Base-by-base conservation (phyloP, 176 grass and related monocot genomes). In the Rhynchospora breviuscula region DNA sequence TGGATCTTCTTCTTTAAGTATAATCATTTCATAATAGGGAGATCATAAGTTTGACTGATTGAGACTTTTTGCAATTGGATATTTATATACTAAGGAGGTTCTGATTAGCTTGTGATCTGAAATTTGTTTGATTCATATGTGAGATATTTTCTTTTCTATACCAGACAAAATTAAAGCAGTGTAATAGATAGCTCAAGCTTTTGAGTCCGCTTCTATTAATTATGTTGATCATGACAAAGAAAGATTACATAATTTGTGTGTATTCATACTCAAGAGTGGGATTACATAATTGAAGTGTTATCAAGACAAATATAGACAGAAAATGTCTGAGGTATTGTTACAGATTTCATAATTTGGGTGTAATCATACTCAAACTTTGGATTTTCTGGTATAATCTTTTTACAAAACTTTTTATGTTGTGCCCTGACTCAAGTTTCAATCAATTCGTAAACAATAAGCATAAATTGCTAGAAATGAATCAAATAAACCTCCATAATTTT, bases 401-500 rank as follows among this genome's bases (percentile, higher is more conserved):
- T 26, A 76, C 18, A 56, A 33, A 77, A 22, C n/a, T 26, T 22
- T 75, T 7, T 29, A 1, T 31, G 17, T 53, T 56, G 22, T 77
- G 12, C 33, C 73, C 49, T 51, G 10, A 29, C 56, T 57, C 14
- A 29, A 56, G 1, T 33, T 6, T 72, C 35, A 72, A 72, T 21
- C 18, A n/a, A 46, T 70, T 69, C 15, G 4, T 70, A 21, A 72
- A 5, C 3, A 65, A 65, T 31, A 65, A 29, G 1, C 19, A 48
- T 10, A 72, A 48, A 21, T 52, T 72, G 68, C 43, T 45, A 18
- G 17, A 47, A 71, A 21, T 72, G 10, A 48, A 6, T 43, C 17
- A 72, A 72, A 31, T 56, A 29, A 77, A 77, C 8, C 45, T 40
- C 29, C n/a, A n/a, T 72, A 63, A 7, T 17, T 87, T 87, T 40